Base-by-base conservation (phyloP, 2,329 filamentous ascomycete genomes). In the Stagonosporopsis chrysanthemi region DNA sequence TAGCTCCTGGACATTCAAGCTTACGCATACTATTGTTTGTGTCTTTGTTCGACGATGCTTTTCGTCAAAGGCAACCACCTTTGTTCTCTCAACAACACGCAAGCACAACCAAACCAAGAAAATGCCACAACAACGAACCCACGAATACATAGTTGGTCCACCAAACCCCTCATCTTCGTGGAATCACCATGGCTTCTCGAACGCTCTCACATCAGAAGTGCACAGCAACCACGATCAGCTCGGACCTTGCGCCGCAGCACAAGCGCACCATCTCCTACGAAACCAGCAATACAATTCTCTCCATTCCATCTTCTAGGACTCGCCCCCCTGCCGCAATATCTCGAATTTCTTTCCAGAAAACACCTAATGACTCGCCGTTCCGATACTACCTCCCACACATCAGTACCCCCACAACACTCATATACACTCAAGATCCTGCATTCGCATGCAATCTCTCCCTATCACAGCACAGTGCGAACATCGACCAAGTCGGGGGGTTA, bases 281-380 rank as follows among this genome's bases (percentile, higher is more conserved):
- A 15, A 35, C 22, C 23, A 50, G 41, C 28, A 19, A 28, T 41
- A 28, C 26, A 31, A 22, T 36, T 42, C 60, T 49, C 42, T 60
- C 64, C 41, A 68, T 22, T 33, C 52, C 49, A 29, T 61, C 51
- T 38, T 71, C 61, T 41, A 15, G 61, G 44, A 58, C 65, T 0
- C 72, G 68, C 0, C 29, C 36, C 3, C 29, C 28, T 5, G 22
- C 36, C 2, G 28, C 51, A 17, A 47, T 43, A 17, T 29, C 38
- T 1, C 44, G 14, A 6, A n/a, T n/a, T 1, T 48, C 44, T 2
- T 48, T 43, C 23, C 14, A 8, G 2, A 47, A 29, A 3, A n/a
- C 38, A 8, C 38, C 38, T 1, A 24, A 23, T 1, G 9, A 23
- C 4, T 31, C 28, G 4, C 31, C 36, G 2, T 54, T 48, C 38